phyloP scores from a whole-genome alignment of 768 basidiomycete species.

The Gelatoporia subvermispora region DNA sequence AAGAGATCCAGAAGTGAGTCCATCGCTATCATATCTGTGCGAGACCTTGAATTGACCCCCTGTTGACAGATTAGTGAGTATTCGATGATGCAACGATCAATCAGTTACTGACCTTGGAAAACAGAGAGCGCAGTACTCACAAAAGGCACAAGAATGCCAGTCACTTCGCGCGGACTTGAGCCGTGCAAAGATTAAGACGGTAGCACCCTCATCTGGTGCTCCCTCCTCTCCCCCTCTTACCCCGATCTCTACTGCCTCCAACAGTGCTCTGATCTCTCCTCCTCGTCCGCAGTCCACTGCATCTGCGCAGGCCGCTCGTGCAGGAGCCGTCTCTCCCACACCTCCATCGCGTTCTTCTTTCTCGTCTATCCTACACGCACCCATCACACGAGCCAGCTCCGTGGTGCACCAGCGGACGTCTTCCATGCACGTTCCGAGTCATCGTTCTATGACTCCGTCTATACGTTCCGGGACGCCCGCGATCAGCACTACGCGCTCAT shows the following conservation, averaged over 20 bases:
- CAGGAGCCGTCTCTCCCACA: conserved; percentile 24
- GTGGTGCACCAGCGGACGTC: conserved; percentile 48
- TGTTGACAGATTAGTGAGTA: conserved; percentile 49
- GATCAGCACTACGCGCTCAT: conserved; percentile 26
- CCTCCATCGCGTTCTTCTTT: conserved; percentile 26
- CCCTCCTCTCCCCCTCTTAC: conserved; percentile 24
- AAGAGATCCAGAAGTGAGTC: conserved; percentile 68
- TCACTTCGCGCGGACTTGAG: conserved; percentile 61
- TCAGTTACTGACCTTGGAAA: conserved; percentile 11
- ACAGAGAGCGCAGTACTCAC: conserved; percentile 56
- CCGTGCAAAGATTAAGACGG: conserved; percentile 47
- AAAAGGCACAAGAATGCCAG: conserved; percentile 70
- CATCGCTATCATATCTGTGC: conserved; percentile 4
- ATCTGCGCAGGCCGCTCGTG: conserved; percentile 17
- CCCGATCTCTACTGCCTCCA: conserved; percentile 11
- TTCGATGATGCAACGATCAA: conserved; percentile 7
- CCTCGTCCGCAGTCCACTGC: conserved; percentile 21
- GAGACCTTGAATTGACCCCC: not conserved
- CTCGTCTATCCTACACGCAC: conserved; percentile 37
- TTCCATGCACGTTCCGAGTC: conserved; percentile 45
- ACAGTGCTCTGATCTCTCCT: conserved; percentile 15
- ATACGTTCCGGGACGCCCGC: conserved; percentile 39
- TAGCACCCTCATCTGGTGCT: conserved; percentile 26
- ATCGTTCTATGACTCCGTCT: conserved; percentile 43
- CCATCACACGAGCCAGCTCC: conserved; percentile 48